Evolutionary conservation across 306 rosid species (phyloP).

Genomic region (Carpinus fangiana): DNA sequence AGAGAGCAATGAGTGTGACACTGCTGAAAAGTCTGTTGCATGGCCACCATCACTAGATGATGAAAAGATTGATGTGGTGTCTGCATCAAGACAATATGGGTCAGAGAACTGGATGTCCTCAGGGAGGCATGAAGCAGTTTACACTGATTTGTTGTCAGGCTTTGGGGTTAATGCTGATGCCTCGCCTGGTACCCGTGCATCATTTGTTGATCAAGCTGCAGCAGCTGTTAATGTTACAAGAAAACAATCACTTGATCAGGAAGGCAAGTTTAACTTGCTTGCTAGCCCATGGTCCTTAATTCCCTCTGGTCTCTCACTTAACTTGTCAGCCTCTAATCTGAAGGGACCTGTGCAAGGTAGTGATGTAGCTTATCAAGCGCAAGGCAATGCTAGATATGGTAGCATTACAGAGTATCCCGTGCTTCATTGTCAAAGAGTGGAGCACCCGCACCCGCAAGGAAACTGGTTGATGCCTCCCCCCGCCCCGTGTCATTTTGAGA

Average conservation of each 20-base stretch:
- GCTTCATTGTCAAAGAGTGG: conserved; percentile 56
- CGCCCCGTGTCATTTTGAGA: conserved; percentile 47
- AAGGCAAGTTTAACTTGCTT: conserved; percentile 55
- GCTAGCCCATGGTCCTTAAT: conserved; percentile 52
- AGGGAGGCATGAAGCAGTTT: conserved; percentile 72
- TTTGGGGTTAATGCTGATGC: conserved; percentile 56
- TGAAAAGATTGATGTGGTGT: conserved; percentile 55
- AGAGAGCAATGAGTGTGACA: conserved; percentile 57
- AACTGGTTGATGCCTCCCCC: conserved; percentile 76
- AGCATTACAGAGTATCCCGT: conserved; percentile 52
- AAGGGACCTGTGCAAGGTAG: conserved; percentile 54
- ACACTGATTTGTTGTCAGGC: conserved; percentile 80
- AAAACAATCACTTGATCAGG: conserved; percentile 54
- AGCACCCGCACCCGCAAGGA: conserved; percentile 55
- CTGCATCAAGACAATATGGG: conserved; percentile 64
- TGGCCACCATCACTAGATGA: conserved; percentile 64
- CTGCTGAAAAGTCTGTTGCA: conserved; percentile 62
- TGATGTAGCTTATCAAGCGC: conserved; percentile 47
- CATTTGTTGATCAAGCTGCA: conserved; percentile 45
- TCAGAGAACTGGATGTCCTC: conserved; percentile 62
- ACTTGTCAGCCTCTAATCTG: conserved; percentile 50
- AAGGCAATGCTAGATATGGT: conserved; percentile 49
- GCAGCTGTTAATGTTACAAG: conserved; percentile 42
- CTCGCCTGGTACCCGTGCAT: conserved; percentile 29
- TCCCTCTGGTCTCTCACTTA: conserved; percentile 60